Evolutionary conservation across 2,329 filamentous ascomycete species (phyloP), one percentile per base, ranked within the genome.

Genomic region (Paraphoma sp.): DNA sequence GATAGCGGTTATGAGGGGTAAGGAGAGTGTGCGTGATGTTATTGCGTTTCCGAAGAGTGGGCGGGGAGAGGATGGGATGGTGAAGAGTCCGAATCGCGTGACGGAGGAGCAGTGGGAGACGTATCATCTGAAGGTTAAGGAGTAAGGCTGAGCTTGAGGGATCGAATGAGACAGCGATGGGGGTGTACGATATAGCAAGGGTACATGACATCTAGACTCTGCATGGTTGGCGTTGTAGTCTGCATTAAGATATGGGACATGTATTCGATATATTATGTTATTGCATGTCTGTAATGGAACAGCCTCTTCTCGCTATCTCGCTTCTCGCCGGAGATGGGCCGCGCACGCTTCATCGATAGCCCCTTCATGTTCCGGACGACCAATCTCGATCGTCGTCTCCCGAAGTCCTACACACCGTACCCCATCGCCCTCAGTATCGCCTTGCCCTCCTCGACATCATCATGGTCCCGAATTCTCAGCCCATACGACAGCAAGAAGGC

Each of bases 31-130:
- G 3, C 83, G 91, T 57, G 94, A 99, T 79, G 94, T 99, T 1
- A 97, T 99, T 76, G 93, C 93, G 0, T 99, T 99, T 71, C 96
- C 95, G 0, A 99, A 99, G 82, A 93, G 87, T 59, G 93, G 92
- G 59, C 93, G 88, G 73, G 93, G 95, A 0, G 91, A 96, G 71
- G 95, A 99, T 78, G 77, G 87, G 54, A 85, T 96, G 76, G 92
- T 96, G 2, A 87, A 86, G 66, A 91, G 91, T 60, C 95, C 95
- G 0, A 88, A 88, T 48, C 76, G 75, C 60, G 82, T 96, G 62
- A 90, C 84, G 0, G 78, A 86, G 55, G 84, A 85, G 58, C 83
- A 85, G 56, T 74, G 87, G 68, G 74, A 79, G 60, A 86, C 83
- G 2, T 89, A 89, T 79, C 84, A 88, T 70, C 68, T 90, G 53